A percentile compares a stretch with the other conserved stretches of the same genome.
Evolutionary conservation across 2,329 filamentous ascomycete genomes (phyloP).

Genomic region (Drechslerella dactyloides): DNA sequence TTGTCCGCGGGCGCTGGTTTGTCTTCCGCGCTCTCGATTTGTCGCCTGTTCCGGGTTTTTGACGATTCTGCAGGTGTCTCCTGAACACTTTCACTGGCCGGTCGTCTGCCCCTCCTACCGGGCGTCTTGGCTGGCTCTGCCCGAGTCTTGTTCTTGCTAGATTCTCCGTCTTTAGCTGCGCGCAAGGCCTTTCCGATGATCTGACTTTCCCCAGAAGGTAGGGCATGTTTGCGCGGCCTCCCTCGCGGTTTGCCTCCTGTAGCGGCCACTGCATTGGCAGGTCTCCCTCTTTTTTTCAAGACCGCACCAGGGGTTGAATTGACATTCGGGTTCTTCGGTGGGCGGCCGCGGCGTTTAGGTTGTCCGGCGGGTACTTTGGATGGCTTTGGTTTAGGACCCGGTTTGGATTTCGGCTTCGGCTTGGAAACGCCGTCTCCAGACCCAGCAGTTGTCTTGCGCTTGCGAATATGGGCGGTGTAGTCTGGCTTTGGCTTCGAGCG

Average conservation of each 20-base stretch:
- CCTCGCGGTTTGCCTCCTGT: conserved; percentile 22
- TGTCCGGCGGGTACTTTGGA: conserved; percentile 15
- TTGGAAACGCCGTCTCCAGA: conserved; percentile 47
- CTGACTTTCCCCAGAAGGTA: conserved; percentile 29
- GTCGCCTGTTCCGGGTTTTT: conserved; percentile 16
- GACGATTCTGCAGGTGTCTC: conserved; percentile 20
- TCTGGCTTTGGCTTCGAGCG: conserved; percentile 38
- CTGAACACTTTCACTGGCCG: conserved; percentile 6
- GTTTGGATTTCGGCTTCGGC: conserved; percentile 30
- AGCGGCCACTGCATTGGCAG: not conserved
- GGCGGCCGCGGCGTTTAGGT: conserved; percentile 28
- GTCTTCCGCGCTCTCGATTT: conserved; percentile 23
- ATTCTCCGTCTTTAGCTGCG: conserved; percentile 46
- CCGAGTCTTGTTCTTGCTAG: conserved; percentile 16
- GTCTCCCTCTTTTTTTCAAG: conserved; percentile 13
- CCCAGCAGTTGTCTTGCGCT: conserved; percentile 45
- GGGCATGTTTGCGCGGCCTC: conserved; percentile 18
- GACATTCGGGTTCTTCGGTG: conserved; percentile 35
- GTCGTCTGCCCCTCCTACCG: conserved; percentile 25
- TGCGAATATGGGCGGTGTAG: conserved; percentile 40
- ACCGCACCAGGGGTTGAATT: conserved; percentile 6
- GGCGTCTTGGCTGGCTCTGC: not conserved
- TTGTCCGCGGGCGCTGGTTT: conserved; percentile 29
- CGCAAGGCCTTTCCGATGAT: conserved; percentile 40
- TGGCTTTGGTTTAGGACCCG: conserved; percentile 28